Evolutionary conservation across 2,329 filamentous ascomycete species (phyloP).

Genomic region (Paraphoma chrysanthemicola): DNA sequence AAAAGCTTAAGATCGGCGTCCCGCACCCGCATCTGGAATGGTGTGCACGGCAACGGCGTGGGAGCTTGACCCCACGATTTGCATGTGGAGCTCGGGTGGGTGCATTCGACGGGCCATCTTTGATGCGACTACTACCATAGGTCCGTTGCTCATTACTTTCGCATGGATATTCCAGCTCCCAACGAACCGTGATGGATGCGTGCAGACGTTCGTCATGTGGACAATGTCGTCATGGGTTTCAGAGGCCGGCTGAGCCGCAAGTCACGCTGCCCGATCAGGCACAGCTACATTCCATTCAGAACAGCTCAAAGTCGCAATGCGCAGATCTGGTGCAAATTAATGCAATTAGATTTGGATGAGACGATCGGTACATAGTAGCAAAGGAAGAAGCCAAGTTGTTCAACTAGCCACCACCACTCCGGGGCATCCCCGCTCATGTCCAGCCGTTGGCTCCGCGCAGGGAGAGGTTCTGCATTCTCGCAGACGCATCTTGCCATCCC

Average conservation of each 20-base stretch:
- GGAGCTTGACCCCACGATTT: constrained; percentile 5
- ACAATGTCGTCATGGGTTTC: constrained; percentile 44
- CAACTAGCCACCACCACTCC: constrained; percentile 3
- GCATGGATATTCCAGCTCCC: too few relatives aligned
- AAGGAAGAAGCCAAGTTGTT: constrained; percentile 15
- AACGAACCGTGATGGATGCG: not conserved
- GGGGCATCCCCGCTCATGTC: not conserved
- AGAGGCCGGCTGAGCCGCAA: constrained; percentile 35
- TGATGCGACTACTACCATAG: too few relatives aligned
- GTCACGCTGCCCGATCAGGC: constrained; percentile 37
- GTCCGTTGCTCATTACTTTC: not conserved
- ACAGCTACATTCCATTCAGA: not conserved
- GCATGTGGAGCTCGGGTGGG: not conserved
- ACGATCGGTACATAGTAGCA: constrained; percentile 29
- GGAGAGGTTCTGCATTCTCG: not conserved
- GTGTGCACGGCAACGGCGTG: constrained; percentile 17
- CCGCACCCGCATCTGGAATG: constrained; percentile 21
- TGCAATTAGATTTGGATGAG: constrained; percentile 26
- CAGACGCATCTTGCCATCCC: constrained; percentile 1
- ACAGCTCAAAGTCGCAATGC: not conserved
- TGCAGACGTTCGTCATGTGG: constrained; percentile 22
- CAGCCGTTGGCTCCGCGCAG: not conserved
- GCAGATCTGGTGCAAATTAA: constrained; percentile 14
- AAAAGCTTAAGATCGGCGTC: constrained; percentile 17
- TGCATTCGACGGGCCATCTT: not conserved